Base-by-base conservation (phyloP, 345 rosid species). In the Rhodomyrtus tomentosa region DNA sequence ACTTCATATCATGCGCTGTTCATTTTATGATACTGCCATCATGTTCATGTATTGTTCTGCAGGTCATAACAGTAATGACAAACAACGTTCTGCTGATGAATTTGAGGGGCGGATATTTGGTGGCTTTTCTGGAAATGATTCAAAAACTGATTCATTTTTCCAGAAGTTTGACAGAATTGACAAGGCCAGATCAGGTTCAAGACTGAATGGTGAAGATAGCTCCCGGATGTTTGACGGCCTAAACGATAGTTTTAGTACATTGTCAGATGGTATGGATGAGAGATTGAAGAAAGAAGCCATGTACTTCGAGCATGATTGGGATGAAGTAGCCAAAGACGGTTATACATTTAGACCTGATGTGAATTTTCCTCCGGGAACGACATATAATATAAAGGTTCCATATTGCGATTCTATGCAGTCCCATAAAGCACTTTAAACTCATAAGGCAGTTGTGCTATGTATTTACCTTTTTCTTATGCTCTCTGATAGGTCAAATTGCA, bases 261-360 rank as follows among this genome's bases (percentile, higher is more conserved):
- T 87, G 24, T 89, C 89, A 0, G 91, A 91, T 85, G 89, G 89
- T 48, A 82, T 89, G 89, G 89, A 87, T 88, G 87, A 36, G 18
- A 81, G 84, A 79, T 85, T 91, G 86, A 68, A 82, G 89, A 25
- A 86, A 50, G 83, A 84, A 3, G 91, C 91, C 56, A 25, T 18
- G 2, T 87, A 84, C 81, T 88, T 89, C 52, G 88, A 86, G n/a
- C 50, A 55, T 14, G 88, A 91, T 87, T 15, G 6, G 5, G 88
- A 87, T 5, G 90, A 90, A 76, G 14, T 32, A 25, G 54, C 29
- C 0, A n/a, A 80, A 22, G 87, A 87, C 0, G 88, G 45, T 55
- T 87, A 84, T 85, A 32, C 86, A 51, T 89, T 86, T 82, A 85
- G 90, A 38, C 88, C 90, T 3, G 89, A 91, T 84, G 51, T 84